A percentile compares a stretch with the other conserved stretches of the same genome.
Conservation (phyloP, 495 filamentous ascomycete species). For the Talaromyces borbonicus region DNA sequence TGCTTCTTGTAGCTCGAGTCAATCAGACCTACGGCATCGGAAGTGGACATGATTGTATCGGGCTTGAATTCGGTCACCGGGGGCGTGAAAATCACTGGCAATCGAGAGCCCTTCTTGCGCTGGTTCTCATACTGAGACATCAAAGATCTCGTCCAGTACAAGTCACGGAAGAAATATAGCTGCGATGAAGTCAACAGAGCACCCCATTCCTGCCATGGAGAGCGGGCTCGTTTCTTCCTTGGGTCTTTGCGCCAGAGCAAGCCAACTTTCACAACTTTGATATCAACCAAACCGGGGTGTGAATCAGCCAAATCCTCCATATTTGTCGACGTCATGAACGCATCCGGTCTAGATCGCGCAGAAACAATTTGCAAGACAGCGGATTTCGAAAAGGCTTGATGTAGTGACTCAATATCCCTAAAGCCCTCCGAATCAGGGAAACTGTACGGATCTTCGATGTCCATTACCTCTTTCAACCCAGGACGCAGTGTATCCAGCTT, state of each 20-base stretch:
- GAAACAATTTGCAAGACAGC: constrained; percentile 92
- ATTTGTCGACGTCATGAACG: constrained; percentile 81
- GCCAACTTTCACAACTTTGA: constrained; percentile 95
- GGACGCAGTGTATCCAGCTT: constrained; percentile 75
- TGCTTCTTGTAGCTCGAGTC: constrained; percentile 89
- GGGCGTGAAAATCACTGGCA: constrained; percentile 76
- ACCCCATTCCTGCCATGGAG: constrained; percentile 98
- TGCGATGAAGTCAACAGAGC: constrained; percentile 90
- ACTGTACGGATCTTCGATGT: constrained; percentile 82
- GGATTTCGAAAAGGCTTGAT: constrained; percentile 81
- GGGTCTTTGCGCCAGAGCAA: constrained; percentile 90
- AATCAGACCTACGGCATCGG: constrained; percentile 79
- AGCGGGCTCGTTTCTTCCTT: constrained; percentile 89
- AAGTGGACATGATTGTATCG: constrained; percentile 82
- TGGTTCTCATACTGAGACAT: constrained; percentile 79
- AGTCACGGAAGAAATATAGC: constrained; percentile 92
- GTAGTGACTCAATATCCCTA: constrained; percentile 66
- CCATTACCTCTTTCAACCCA: constrained; percentile 81
- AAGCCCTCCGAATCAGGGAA: constrained; percentile 67
- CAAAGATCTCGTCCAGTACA: constrained; percentile 80
- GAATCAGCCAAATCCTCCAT: constrained; percentile 78
- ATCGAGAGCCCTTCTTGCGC: constrained; percentile 41
- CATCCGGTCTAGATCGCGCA: constrained; percentile 81
- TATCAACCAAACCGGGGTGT: constrained; percentile 88
- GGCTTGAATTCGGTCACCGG: constrained; percentile 87